Evolutionary conservation across 371 early-diverging fungal species (phyloP).

Genomic region (Mucor racemosus): DNA sequence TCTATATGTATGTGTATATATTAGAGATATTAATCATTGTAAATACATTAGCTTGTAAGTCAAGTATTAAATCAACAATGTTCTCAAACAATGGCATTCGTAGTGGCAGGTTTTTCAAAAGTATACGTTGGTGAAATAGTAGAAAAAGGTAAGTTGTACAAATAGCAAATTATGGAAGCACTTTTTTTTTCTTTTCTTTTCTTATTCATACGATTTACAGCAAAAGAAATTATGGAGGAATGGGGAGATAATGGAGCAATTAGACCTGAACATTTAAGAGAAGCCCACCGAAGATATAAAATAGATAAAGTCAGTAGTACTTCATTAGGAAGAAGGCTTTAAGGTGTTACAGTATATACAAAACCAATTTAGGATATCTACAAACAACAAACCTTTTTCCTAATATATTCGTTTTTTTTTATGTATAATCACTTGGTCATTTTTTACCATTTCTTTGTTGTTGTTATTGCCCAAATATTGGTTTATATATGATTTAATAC

Average conservation of each 20-base stretch:
- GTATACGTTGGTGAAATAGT: constrained; percentile 97
- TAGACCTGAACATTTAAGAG: constrained; percentile 86
- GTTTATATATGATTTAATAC: not conserved
- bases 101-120: constrained; percentile 93
- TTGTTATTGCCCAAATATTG: constrained; percentile 9
- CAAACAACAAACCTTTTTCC: constrained; percentile 21
- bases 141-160: constrained; percentile 70
- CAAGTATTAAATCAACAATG: constrained; percentile 84
- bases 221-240: constrained; percentile 73
- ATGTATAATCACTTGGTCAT: not conserved
- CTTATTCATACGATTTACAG: constrained; percentile 31
- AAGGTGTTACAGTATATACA: not conserved
- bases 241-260: constrained; percentile 72
- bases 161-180: not conserved
- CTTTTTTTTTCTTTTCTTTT: too few species aligned
- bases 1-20: not conserved
- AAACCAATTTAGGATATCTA: constrained; percentile 17
- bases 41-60: constrained; percentile 61
- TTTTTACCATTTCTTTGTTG: constrained; percentile 15
- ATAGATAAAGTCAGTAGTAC: constrained; percentile 34
- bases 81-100: constrained; percentile 87
- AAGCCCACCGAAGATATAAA: constrained; percentile 87
- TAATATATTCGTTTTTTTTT: not conserved
- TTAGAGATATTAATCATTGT: not conserved
- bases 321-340: constrained; percentile 27